Evolutionary conservation across 257 asterid species (phyloP).

Genomic region (Anisodus acutangulus): DNA sequence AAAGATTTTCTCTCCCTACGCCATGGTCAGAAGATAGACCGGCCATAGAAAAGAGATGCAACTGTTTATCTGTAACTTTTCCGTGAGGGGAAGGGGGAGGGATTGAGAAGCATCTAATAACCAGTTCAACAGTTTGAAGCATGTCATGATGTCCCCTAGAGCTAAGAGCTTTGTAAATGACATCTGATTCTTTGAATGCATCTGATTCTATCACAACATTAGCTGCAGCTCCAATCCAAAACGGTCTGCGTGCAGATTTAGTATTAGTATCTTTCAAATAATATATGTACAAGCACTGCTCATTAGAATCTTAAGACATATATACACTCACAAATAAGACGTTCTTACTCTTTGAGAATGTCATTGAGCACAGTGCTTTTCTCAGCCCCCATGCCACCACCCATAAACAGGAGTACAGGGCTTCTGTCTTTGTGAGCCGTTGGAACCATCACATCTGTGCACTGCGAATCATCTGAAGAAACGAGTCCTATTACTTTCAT

Average conservation of each 20-base stretch:
- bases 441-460: conserved; percentile 95
- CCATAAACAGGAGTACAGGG: conserved; percentile 93
- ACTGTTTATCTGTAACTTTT: not conserved
- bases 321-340: not conserved
- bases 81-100: not conserved
- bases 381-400: conserved; percentile 99
- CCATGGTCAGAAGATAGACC: not conserved
- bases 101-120: conserved; percentile 35
- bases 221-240: conserved; percentile 69
- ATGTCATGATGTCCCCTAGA: conserved; percentile 92
- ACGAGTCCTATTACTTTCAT: conserved; percentile 95
- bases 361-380: conserved; percentile 94
- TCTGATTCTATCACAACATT: conserved; percentile 94
- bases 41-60: not conserved
- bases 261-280: conserved; percentile 6
- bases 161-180: conserved; percentile 91
- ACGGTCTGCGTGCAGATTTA: conserved; percentile 58
- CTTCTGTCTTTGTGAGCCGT: conserved; percentile 95
- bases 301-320: not conserved
- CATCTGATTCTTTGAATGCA: conserved; percentile 90
- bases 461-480: conserved; percentile 76
- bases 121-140: conserved; percentile 96
- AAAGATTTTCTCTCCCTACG: not conserved
- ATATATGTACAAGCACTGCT: not conserved
- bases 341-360: conserved; percentile 86